Conservation (phyloP, 2,329 filamentous ascomycete genomes). For the Stachybotrys echinatus region DNA sequence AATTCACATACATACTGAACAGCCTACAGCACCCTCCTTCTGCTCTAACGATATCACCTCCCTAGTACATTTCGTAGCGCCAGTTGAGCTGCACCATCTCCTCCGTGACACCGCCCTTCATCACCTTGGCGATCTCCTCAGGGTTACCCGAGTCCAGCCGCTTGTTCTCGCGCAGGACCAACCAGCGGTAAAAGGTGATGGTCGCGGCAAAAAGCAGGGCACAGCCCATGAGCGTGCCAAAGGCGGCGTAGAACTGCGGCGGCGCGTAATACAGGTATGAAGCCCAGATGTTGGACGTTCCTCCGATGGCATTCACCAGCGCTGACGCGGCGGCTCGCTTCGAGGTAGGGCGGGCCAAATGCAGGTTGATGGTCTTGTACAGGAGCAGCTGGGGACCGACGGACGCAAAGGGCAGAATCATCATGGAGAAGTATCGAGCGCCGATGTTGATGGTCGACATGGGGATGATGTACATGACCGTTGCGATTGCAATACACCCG, state of each 20-base stretch:
- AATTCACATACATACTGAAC: too few relatives aligned
- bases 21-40: too few relatives aligned
- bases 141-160: conserved; percentile 30
- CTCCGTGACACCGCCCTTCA: conserved; percentile 34
- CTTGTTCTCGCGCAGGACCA: conserved; percentile 30
- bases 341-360: conserved; percentile 32
- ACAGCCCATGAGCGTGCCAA: conserved; percentile 29
- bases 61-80: conserved; percentile 40
- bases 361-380: conserved; percentile 35
- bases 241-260: conserved; percentile 34
- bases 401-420: conserved; percentile 28
- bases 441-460: conserved; percentile 28
- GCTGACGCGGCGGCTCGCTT: conserved; percentile 36
- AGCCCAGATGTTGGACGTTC: conserved; percentile 26
- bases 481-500: conserved; percentile 23
- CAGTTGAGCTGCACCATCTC: conserved; percentile 35
- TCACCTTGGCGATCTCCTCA: conserved; percentile 28
- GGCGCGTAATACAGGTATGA: conserved; percentile 28
- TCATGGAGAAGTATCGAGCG: conserved; percentile 35
- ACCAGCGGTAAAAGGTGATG: conserved; percentile 30
- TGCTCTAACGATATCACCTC: too few relatives aligned
- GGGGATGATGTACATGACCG: conserved; percentile 30
- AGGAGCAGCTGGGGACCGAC: too few relatives aligned
- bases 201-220: conserved; percentile 24
- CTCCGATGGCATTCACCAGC: conserved; percentile 30